A percentile compares a stretch with the other conserved stretches of the same genome.
phyloP scores from a whole-genome alignment of 306 rosid genomes.

The Vigna hirtella region DNA sequence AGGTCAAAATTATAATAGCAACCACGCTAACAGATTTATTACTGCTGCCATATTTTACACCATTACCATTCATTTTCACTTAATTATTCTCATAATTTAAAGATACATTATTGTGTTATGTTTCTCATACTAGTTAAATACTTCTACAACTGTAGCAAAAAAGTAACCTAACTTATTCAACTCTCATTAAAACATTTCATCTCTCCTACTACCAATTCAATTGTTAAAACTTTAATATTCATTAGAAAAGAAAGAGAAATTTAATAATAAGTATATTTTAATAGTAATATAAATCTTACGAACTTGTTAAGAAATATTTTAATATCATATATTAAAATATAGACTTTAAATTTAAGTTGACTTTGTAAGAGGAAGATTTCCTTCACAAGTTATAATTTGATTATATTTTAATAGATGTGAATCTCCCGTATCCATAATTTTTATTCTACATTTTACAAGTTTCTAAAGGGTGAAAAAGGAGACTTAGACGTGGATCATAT shows the following conservation, averaged over 20 bases:
- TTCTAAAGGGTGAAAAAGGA: background rate
- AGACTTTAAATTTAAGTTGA: too few species aligned
- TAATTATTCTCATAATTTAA: slow-evolving; percentile 11
- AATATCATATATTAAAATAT: too few species aligned
- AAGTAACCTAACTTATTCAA: background rate
- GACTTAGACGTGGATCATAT: background rate
- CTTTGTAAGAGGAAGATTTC: too few species aligned
- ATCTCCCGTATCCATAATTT: too few species aligned
- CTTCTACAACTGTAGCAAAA: background rate
- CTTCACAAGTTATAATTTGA: too few species aligned
- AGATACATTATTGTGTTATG: background rate
- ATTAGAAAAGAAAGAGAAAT: background rate
- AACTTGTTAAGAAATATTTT: too few species aligned
- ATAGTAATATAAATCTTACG: too few species aligned
- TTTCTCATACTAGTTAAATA: background rate
- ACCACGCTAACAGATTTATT: slow-evolving; percentile 37
- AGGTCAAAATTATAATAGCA: slow-evolving; percentile 48
- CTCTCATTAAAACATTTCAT: background rate
- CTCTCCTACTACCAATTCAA: background rate
- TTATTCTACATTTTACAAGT: background rate
- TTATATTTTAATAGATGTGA: too few species aligned
- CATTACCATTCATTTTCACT: background rate
- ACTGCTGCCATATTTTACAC: slow-evolving; percentile 18
- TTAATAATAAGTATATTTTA: too few species aligned
- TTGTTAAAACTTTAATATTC: background rate